phyloP scores from a whole-genome alignment of 2,329 filamentous ascomycete genomes.

The Colletotrichum lini region DNA sequence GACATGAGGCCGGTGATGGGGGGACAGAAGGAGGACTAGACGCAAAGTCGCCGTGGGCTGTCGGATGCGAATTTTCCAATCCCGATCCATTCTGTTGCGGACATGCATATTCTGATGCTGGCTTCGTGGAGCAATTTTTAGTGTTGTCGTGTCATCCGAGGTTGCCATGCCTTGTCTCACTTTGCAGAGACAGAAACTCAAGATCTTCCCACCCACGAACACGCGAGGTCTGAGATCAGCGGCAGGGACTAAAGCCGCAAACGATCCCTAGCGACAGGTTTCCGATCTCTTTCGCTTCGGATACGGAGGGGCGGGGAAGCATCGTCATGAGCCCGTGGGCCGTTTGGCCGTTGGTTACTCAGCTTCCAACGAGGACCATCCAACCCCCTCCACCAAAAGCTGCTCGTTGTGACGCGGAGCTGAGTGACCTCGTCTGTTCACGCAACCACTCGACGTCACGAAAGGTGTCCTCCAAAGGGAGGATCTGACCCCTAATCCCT shows the following conservation, averaged over 20 bases:
- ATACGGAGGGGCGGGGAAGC: not conserved
- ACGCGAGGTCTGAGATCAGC: slow-evolving; percentile 6
- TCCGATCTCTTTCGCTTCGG: not conserved
- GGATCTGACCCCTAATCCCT: slow-evolving; percentile 21
- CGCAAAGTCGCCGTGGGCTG: slow-evolving; percentile 3
- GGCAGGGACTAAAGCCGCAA: not conserved
- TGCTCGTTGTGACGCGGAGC: no score
- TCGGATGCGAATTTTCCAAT: not conserved
- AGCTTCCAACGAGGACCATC: no score
- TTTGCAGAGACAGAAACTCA: not conserved
- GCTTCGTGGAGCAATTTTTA: not conserved
- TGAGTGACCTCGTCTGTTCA: no score
- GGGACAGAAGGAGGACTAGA: not conserved
- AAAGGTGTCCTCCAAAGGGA: not conserved
- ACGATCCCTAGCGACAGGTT: not conserved
- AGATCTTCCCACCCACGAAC: slow-evolving; percentile 7
- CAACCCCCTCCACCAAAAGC: no score
- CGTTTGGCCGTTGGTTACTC: no score
- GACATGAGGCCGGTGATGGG: not conserved
- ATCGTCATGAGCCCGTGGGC: no score
- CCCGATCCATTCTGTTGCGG: no score
- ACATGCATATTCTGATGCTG: no score
- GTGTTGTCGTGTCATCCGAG: not conserved
- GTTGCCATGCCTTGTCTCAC: not conserved
- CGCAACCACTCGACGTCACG: no score